Evolutionary conservation across 345 rosid species (phyloP).

Genomic region (Pugionium dolabratum): DNA sequence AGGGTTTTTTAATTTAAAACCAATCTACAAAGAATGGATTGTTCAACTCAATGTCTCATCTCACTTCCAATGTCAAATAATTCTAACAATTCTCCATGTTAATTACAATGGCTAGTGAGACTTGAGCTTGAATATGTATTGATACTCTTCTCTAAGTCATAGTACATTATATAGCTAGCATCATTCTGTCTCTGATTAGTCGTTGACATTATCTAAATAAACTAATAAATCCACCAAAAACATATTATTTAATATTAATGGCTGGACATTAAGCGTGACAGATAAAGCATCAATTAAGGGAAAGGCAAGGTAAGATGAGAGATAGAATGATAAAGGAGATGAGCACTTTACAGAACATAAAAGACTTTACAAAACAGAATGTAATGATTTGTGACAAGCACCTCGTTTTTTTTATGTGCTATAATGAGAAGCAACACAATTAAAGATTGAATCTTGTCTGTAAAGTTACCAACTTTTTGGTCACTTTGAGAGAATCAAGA

Average conservation of each 20-base stretch:
- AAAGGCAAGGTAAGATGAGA: slow-evolving; percentile 21
- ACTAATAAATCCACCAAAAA: not conserved
- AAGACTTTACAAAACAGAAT: slow-evolving; percentile 36
- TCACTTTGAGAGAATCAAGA: slow-evolving; percentile 30
- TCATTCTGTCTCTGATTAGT: not conserved
- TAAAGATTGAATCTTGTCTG: slow-evolving; percentile 40
- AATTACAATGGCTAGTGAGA: too few species aligned
- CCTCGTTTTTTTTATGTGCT: slow-evolving; percentile 26
- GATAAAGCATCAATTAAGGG: slow-evolving; percentile 35
- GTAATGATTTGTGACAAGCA: slow-evolving; percentile 41
- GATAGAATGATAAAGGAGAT: slow-evolving; percentile 28
- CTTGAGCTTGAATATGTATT: too few species aligned
- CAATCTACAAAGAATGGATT: too few species aligned
- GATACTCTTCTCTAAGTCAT: too few species aligned
- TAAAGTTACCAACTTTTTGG: slow-evolving; percentile 35
- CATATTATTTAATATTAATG: slow-evolving; percentile 6
- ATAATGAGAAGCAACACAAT: slow-evolving; percentile 39
- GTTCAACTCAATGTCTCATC: too few species aligned
- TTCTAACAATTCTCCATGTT: too few species aligned
- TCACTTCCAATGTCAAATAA: too few species aligned
- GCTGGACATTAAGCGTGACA: slow-evolving; percentile 38
- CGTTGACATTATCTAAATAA: slow-evolving; percentile 6
- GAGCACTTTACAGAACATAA: slow-evolving; percentile 40
- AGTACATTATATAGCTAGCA: too few species aligned
- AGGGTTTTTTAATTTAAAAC: too few species aligned